Evolutionary conservation across 768 basidiomycete species (phyloP).

Genomic region (Basidioascus undulatus): DNA sequence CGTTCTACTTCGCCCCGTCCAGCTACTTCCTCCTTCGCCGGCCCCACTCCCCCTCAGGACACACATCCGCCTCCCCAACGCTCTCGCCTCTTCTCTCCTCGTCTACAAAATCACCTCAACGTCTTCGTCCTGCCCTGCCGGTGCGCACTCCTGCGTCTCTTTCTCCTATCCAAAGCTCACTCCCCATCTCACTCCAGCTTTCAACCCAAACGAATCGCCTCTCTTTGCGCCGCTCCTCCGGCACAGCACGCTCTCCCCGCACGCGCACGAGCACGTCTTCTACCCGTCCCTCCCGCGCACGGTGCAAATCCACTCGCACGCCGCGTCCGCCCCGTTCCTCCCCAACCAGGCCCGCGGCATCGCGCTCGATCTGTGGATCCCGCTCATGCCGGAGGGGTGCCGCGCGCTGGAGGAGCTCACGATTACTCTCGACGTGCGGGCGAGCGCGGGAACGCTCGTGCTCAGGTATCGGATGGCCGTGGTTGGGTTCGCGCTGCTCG

Average conservation of each 20-base stretch:
- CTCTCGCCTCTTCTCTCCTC: no score
- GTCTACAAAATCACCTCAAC: no score
- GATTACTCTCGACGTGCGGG: slow-evolving; percentile 43
- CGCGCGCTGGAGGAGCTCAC: slow-evolving; percentile 27
- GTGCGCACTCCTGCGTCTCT: neutral
- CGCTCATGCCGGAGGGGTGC: no score
- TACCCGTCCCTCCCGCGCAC: slow-evolving; percentile 20
- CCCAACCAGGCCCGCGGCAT: slow-evolving; percentile 9
- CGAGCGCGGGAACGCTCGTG: slow-evolving; percentile 43
- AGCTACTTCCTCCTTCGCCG: no score
- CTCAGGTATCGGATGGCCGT: slow-evolving; percentile 50
- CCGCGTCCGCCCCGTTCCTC: slow-evolving; percentile 14
- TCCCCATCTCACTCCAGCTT: neutral
- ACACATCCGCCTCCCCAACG: no score
- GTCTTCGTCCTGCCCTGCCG: neutral
- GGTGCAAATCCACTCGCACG: slow-evolving; percentile 12
- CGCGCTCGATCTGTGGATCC: neutral
- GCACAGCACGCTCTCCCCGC: slow-evolving; percentile 33
- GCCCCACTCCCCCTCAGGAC: no score
- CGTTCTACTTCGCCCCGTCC: no score
- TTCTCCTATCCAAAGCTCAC: no score
- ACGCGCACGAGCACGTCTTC: slow-evolving; percentile 46
- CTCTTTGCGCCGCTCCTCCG: slow-evolving; percentile 40
- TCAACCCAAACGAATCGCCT: slow-evolving; percentile 10
- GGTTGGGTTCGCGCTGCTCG: slow-evolving; percentile 46